A percentile compares a stretch with the other conserved stretches of the same genome.
These are phyloP conservation scores for Acer saccharum DNA, from an alignment of 345 rosid genomes.

Conservation along the genomic window DNA sequence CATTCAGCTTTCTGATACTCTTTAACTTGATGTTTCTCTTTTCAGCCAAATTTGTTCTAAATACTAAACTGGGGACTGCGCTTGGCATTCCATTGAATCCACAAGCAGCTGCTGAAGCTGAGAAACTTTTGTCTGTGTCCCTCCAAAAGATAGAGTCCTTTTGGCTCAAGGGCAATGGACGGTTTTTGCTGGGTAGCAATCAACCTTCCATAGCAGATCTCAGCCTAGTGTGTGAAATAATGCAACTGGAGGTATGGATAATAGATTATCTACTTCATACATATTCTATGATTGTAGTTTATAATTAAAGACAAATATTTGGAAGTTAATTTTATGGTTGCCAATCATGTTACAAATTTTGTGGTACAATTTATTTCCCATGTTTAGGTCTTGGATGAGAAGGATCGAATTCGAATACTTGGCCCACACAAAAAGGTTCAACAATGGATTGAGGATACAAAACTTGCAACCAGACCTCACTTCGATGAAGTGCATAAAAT, in stretches of 20 bases:
- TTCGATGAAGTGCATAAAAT: constrained; percentile 71
- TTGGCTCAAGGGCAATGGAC: constrained; percentile 78
- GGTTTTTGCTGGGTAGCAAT: constrained; percentile 68
- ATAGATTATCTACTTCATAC: constrained; percentile 6
- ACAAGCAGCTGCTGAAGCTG: constrained; percentile 66
- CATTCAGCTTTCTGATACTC: neutral
- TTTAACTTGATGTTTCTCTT: constrained; percentile 20
- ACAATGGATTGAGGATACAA: constrained; percentile 76
- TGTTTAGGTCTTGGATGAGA: constrained; percentile 65
- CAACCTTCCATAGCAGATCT: constrained; percentile 89
- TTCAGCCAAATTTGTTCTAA: constrained; percentile 53
- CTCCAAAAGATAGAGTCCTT: constrained; percentile 61
- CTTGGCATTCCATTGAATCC: constrained; percentile 57
- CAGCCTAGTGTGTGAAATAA: constrained; percentile 79
- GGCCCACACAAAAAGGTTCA: constrained; percentile 68
- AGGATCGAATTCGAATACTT: constrained; percentile 53
- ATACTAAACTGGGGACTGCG: constrained; percentile 51
- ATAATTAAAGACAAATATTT: neutral
- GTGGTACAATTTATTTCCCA: constrained; percentile 6
- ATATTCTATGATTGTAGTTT: neutral
- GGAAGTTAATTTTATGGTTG: neutral
- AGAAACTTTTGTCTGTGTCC: constrained; percentile 54
- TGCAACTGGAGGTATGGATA: constrained; percentile 76
- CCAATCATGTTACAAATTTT: neutral
- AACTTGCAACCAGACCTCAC: constrained; percentile 63